Conservation (phyloP, 1,284 basidiomycete species). For the Butyriboletus appendiculatus region DNA sequence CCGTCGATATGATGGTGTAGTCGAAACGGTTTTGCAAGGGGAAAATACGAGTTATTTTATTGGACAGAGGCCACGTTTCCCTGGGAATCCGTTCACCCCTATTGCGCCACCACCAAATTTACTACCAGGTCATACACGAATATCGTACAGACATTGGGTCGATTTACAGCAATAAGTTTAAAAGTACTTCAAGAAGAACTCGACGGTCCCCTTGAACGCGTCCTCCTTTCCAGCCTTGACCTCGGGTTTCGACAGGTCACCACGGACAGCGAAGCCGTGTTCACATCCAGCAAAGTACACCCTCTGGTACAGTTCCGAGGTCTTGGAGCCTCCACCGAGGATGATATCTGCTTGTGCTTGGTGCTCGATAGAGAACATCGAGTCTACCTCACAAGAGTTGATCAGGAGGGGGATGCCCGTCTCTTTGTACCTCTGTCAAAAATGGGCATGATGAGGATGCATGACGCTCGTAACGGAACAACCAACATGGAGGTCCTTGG, state of each 20-base stretch:
- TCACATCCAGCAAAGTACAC: slow-evolving; percentile 44
- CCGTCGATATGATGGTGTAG: too few species aligned
- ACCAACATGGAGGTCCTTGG: slow-evolving; percentile 32
- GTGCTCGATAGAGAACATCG: slow-evolving; percentile 32
- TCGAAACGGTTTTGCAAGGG: too few species aligned
- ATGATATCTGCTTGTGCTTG: slow-evolving; percentile 41
- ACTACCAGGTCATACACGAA: not conserved
- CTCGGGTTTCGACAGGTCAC: slow-evolving; percentile 37
- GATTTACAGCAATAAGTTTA: slow-evolving; percentile 13
- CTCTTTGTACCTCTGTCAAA: slow-evolving; percentile 32
- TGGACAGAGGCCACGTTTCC: too few species aligned
- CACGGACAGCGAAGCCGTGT: slow-evolving; percentile 57
- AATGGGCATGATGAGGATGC: not conserved
- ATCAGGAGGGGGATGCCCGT: slow-evolving; percentile 44
- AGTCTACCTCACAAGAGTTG: slow-evolving; percentile 43
- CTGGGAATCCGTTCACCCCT: too few species aligned
- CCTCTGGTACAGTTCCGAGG: slow-evolving; percentile 44
- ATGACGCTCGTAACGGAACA: not conserved
- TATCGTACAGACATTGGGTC: slow-evolving; percentile 1
- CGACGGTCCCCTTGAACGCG: slow-evolving; percentile 54
- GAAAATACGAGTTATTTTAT: too few species aligned
- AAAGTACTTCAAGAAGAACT: slow-evolving; percentile 48
- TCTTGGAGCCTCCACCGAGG: slow-evolving; percentile 40
- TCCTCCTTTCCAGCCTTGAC: slow-evolving; percentile 66
- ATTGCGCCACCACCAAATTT: too few species aligned